phyloP scores from a whole-genome alignment of 1,284 basidiomycete genomes.

The Sporisorium reilianum region DNA sequence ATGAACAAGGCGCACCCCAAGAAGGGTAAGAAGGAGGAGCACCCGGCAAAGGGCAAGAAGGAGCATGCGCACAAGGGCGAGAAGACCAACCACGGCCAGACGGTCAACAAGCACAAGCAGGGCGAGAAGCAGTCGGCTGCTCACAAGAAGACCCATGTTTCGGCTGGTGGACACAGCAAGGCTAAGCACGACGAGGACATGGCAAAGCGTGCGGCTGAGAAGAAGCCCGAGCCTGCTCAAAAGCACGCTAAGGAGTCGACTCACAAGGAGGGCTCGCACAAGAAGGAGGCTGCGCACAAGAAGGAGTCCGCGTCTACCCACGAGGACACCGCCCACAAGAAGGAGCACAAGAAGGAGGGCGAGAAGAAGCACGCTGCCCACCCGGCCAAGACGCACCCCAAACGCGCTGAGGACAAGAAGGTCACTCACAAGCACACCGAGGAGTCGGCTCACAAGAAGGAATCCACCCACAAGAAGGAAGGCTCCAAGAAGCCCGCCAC shows the following conservation, averaged over 20 bases:
- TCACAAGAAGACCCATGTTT: neutral
- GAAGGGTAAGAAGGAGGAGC: slow-evolving; percentile 5
- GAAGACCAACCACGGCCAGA: slow-evolving; percentile 3
- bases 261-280: slow-evolving; percentile 1
- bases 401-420: too few relatives aligned
- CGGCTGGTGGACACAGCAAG: slow-evolving; percentile 8
- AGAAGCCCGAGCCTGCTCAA: slow-evolving; percentile 4
- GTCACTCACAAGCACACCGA: too few relatives aligned
- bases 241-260: neutral
- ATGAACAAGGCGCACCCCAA: slow-evolving; percentile 4
- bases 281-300: neutral
- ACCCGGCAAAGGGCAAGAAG: slow-evolving; percentile 10
- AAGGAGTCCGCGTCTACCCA: too few relatives aligned
- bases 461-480: neutral
- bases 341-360: too few relatives aligned
- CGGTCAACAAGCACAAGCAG: slow-evolving; percentile 23
- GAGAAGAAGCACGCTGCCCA: too few relatives aligned
- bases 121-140: slow-evolving; percentile 15
- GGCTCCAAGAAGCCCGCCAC: neutral
- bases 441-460: neutral
- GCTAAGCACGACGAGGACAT: slow-evolving; percentile 11
- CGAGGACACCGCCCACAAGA: slow-evolving; percentile 7
- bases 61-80: slow-evolving; percentile 1
- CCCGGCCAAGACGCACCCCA: too few relatives aligned
- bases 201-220: slow-evolving; percentile 15